These are phyloP conservation scores for Harringtonia lauricola DNA, from an alignment of 2,329 filamentous ascomycete species.

Conservation along the genomic window DNA sequence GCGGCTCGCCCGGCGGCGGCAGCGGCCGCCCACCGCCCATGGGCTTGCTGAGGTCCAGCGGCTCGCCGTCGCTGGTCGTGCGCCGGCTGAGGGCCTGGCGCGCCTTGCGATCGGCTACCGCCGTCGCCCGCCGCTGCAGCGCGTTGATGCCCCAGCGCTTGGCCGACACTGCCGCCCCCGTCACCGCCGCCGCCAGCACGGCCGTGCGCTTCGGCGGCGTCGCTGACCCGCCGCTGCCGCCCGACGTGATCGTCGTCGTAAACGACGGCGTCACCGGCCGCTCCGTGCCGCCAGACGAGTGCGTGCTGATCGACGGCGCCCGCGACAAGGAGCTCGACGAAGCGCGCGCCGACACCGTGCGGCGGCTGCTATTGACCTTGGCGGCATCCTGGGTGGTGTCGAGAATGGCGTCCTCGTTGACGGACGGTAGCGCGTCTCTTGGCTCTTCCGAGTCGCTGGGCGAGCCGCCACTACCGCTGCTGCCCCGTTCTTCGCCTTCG, in stretches of 20 bases:
- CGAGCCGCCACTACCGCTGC: conserved; percentile 20
- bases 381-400: background rate
- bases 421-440: too few relatives aligned
- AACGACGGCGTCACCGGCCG: background rate
- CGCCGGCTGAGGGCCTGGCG: background rate
- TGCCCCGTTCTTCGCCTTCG: background rate
- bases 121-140: conserved; percentile 30
- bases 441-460: too few relatives aligned
- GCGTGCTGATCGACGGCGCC: background rate
- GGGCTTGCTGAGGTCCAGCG: conserved; percentile 46
- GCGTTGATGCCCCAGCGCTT: conserved; percentile 50
- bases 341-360: background rate
- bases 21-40: conserved; percentile 76
- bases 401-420: conserved; percentile 12
- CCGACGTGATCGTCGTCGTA: background rate
- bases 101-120: conserved; percentile 5
- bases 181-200: conserved; percentile 37
- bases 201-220: conserved; percentile 31
- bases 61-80: conserved; percentile 8
- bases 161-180: conserved; percentile 43
- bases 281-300: background rate
- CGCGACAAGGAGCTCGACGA: conserved; percentile 1
- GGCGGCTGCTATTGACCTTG: background rate
- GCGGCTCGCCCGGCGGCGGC: conserved; percentile 67
- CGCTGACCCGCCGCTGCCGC: background rate